Evolutionary conservation across 371 early-diverging fungal species (phyloP).

Genomic region (Mucor circinelloides): DNA sequence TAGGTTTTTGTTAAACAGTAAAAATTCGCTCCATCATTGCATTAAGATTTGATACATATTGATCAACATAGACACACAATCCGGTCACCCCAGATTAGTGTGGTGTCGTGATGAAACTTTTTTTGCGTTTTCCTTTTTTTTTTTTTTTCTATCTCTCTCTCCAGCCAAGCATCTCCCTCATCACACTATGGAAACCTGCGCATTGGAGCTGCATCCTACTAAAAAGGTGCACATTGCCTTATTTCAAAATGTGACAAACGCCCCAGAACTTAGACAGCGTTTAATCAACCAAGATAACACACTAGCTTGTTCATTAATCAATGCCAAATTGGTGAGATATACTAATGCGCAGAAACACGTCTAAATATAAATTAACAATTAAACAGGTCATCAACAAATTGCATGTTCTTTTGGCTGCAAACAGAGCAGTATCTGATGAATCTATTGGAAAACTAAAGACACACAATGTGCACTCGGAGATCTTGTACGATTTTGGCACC

Average conservation of each 20-base stretch:
- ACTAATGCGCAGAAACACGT: background rate
- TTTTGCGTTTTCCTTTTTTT: background rate
- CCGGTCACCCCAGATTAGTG: background rate
- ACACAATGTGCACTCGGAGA: constrained; percentile 58
- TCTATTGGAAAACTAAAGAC: constrained; percentile 52
- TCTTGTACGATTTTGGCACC: constrained; percentile 59
- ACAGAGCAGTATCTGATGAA: constrained; percentile 57
- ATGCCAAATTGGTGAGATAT: constrained; percentile 48
- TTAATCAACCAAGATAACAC: constrained; percentile 52
- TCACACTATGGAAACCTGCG: constrained; percentile 58
- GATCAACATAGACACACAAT: background rate
- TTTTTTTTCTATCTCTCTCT: background rate
- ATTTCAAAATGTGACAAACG: constrained; percentile 55
- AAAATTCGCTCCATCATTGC: background rate
- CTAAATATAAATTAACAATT: background rate
- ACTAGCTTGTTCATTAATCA: constrained; percentile 52
- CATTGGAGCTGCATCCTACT: constrained; percentile 50
- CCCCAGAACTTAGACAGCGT: constrained; percentile 50
- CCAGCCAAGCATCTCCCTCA: background rate
- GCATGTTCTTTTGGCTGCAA: constrained; percentile 52
- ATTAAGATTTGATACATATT: background rate
- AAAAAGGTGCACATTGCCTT: constrained; percentile 55
- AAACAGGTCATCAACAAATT: constrained; percentile 51
- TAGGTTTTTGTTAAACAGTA: background rate
- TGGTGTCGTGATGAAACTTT: background rate